These are phyloP conservation scores for Triticum urartu DNA, from an alignment of 176 grass and related monocot species.

Conservation along the genomic window DNA sequence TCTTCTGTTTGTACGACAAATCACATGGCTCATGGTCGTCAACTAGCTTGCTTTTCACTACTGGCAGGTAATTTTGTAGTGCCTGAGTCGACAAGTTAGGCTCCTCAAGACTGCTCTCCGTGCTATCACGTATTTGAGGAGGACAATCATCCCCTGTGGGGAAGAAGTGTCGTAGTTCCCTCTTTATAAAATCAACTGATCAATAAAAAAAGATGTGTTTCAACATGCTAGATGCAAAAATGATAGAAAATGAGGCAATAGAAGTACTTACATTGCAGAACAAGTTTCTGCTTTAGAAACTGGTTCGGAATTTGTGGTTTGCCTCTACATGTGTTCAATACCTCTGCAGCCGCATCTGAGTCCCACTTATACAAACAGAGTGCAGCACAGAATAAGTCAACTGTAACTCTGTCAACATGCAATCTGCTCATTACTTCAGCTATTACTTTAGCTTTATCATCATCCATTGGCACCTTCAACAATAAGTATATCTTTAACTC, in stretches of 20 bases:
- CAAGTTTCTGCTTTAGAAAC: slow-evolving; percentile 45
- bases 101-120: background rate
- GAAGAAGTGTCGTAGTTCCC: slow-evolving; percentile 38
- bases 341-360: slow-evolving; percentile 27
- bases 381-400: slow-evolving; percentile 44
- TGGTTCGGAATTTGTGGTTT: slow-evolving; percentile 28
- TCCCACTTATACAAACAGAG: slow-evolving; percentile 55
- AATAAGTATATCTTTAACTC: slow-evolving; percentile 15
- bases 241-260: background rate
- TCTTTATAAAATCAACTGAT: slow-evolving; percentile 51
- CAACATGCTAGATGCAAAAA: slow-evolving; percentile 8
- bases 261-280: slow-evolving; percentile 41
- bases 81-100: slow-evolving; percentile 26
- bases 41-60: slow-evolving; percentile 18
- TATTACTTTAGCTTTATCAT: slow-evolving; percentile 47
- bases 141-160: slow-evolving; percentile 20
- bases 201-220: slow-evolving; percentile 17
- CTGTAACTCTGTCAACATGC: slow-evolving; percentile 32
- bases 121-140: slow-evolving; percentile 16
- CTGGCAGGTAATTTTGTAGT: slow-evolving; percentile 5
- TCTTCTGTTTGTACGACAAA: slow-evolving; percentile 14
- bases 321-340: slow-evolving; percentile 34
- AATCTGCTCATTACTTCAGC: slow-evolving; percentile 37
- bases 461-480: slow-evolving; percentile 18
- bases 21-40: slow-evolving; percentile 31